Base-by-base conservation (phyloP, 2,329 filamentous ascomycete species). In the Aphanoascus verrucosus region DNA sequence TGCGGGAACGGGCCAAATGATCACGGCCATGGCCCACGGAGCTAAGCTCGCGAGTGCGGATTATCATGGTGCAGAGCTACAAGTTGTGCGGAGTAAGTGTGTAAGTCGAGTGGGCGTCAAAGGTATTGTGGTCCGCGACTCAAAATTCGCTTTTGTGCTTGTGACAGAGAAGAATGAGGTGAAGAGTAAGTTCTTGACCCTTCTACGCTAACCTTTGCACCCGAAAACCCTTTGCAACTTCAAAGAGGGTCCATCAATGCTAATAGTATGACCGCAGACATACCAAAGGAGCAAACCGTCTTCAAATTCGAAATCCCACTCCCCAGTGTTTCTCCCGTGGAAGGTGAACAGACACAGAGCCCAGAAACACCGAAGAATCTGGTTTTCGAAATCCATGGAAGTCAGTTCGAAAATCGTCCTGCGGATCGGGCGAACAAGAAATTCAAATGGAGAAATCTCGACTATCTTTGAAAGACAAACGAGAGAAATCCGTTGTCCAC, bases 241-340 rank as follows among this genome's bases (percentile, higher is more conserved):
- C n/a, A 52, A 23, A 49, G 42, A 42, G 46, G 38, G 31, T 19
- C n/a, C 19, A 45, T 31, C 41, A 51, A 31, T n/a, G 32, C 38
- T 47, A 32, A 45, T 58, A 50, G 43, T 28, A 7, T 34, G 19
- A 44, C 44, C n/a, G 14, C 49, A 80, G 76, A 81, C 40, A 76
- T 97, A 54, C 91, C 93, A 2, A 98, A 98, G 66, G 89, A 94
- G 65, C 84, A 89, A 38, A 91, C 89, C 0, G 76, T 91, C 15
- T 97, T 98, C 63, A 79, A 82, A 17, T 81, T 97, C 59, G 77
- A 81, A 58, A 75, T 97, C 8, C 81, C 84, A 1, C 66, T 77
- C 14, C 65, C 64, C 3, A 60, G 55, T 23, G 35, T 9, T 3
- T 37, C 32, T 8, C 32, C 19, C 0, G 35, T 55, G 4, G 58